Percentiles rank a stretch among this genome's conserved stretches.
Evolutionary conservation across 148 eudicot genomes (phyloP).

Genomic region (Dianthus caryophyllus): DNA sequence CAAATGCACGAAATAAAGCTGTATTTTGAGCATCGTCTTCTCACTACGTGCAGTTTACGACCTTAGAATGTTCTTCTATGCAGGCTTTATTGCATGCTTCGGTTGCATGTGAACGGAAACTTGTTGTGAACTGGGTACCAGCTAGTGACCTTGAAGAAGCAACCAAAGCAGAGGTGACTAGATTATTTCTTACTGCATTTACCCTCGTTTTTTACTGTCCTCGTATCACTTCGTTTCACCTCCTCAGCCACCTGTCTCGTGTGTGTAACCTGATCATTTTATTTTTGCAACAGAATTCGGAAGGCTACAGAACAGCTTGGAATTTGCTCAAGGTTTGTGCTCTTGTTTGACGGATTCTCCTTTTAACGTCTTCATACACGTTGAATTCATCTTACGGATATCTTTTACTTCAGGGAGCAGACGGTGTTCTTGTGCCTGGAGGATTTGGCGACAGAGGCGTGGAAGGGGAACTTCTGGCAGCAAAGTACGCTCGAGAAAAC

Average conservation of each 20-base stretch:
- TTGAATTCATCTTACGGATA: background rate
- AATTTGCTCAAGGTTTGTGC: conserved; percentile 60
- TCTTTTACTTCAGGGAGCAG: conserved; percentile 53
- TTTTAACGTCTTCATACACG: background rate
- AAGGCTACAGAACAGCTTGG: conserved; percentile 71
- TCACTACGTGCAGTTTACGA: background rate
- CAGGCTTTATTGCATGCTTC: conserved; percentile 97
- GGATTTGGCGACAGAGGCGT: conserved; percentile 99
- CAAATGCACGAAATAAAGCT: no score
- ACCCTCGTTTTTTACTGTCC: conserved; percentile 2
- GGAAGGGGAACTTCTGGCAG: conserved; percentile 90
- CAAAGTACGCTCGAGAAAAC: conserved; percentile 87
- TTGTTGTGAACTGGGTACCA: conserved; percentile 72
- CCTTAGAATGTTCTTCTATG: conserved; percentile 7
- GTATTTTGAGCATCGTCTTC: background rate
- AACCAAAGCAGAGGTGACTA: conserved; percentile 58
- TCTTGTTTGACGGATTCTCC: background rate
- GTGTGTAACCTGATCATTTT: conserved; percentile 2
- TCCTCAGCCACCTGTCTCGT: no score
- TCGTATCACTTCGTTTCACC: background rate
- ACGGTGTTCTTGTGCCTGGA: conserved; percentile 88
- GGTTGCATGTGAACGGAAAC: conserved; percentile 64
- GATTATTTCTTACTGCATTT: conserved; percentile 3
- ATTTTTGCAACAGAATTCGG: conserved; percentile 63
- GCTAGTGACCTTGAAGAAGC: conserved; percentile 92